Conservation (phyloP, 2,329 filamentous ascomycete genomes). For the Alternaria burnsii region DNA sequence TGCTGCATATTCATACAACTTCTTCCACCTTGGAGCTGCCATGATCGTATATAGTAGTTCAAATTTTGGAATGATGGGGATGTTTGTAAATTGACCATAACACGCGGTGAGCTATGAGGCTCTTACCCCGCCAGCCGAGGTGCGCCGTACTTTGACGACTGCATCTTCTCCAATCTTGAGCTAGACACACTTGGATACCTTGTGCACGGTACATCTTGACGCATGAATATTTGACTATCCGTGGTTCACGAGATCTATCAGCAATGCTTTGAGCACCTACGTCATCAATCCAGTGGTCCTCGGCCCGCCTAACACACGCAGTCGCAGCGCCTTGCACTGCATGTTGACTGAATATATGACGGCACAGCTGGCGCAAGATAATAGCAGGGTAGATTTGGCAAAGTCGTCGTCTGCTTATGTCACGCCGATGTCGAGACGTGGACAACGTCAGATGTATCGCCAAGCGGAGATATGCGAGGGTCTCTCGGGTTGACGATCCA, state of each 20-base stretch:
- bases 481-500: conserved; percentile 20
- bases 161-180: background rate
- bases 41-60: conserved; percentile 18
- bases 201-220: too few species aligned
- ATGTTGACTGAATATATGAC: background rate
- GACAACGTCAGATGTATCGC: conserved; percentile 18
- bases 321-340: background rate
- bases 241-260: too few species aligned
- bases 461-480: conserved; percentile 16
- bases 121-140: conserved; percentile 19
- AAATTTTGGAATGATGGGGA: too few species aligned
- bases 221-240: background rate
- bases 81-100: background rate
- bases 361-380: background rate
- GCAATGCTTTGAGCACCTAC: background rate
- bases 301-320: too few species aligned
- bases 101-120: background rate
- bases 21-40: conserved; percentile 40
- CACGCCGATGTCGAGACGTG: background rate
- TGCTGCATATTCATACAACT: conserved; percentile 45
- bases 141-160: background rate
- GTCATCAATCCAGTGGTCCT: background rate
- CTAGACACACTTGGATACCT: background rate
- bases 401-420: background rate
- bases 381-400: background rate